A percentile compares a stretch with the other conserved stretches of the same genome.
Evolutionary conservation across 208 protist species (phyloP).

Genomic region (Trypanosoma mega): DNA sequence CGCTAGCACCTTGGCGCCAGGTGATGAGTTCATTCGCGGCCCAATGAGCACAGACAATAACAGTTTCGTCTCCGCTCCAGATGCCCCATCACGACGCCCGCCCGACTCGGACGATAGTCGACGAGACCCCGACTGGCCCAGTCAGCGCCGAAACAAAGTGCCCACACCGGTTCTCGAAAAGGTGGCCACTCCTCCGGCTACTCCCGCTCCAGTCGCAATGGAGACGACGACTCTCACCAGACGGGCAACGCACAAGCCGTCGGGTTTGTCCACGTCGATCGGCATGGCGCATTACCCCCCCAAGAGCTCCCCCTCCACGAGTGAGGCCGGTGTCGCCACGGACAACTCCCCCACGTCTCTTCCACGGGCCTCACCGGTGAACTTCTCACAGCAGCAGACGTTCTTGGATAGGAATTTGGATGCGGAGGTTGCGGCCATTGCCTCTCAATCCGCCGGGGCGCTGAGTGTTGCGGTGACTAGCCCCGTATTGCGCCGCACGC

Average conservation of each 20-base stretch:
- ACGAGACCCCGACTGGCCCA: no score
- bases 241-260: no score
- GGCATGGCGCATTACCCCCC: no score
- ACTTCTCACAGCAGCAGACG: neutral
- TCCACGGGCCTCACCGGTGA: neutral
- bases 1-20: slow-evolving; percentile 23
- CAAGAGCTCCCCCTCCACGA: neutral
- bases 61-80: slow-evolving; percentile 22
- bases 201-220: no score
- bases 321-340: neutral
- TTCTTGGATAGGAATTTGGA: neutral
- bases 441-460: no score
- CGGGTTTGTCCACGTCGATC: no score
- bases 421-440: neutral
- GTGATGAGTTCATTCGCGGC: slow-evolving; percentile 24
- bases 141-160: no score
- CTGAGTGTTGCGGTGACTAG: no score
- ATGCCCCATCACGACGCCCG: neutral
- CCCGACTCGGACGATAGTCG: slow-evolving; percentile 15
- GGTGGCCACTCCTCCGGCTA: no score
- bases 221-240: no score
- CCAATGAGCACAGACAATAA: slow-evolving; percentile 18
- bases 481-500: no score
- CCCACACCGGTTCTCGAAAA: no score
- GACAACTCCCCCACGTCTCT: neutral